phyloP scores from a whole-genome alignment of 305 asterid genomes.

The Plantago lanceolata region DNA sequence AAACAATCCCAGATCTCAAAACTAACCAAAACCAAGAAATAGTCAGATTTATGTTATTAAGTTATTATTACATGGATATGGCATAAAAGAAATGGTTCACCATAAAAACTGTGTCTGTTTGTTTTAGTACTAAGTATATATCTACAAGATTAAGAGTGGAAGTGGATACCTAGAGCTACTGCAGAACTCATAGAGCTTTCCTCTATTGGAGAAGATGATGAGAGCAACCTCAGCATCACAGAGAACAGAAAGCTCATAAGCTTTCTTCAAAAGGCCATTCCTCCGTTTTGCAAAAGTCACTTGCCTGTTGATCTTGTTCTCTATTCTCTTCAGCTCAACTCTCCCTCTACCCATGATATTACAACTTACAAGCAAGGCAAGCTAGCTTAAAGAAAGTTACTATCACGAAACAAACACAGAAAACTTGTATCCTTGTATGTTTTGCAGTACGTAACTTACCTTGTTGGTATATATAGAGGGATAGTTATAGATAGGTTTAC shows the following conservation, averaged over 20 bases:
- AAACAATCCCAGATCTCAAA: conserved; percentile 33
- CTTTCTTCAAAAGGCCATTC: conserved; percentile 94
- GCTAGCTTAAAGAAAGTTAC: too few species aligned
- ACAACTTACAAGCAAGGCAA: too few species aligned
- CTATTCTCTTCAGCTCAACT: conserved; percentile 97
- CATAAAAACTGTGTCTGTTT: background rate
- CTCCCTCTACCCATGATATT: conserved; percentile 98
- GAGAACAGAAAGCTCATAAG: conserved; percentile 91
- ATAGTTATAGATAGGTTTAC: conserved; percentile 3
- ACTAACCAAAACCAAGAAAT: background rate
- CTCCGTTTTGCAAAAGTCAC: conserved; percentile 93
- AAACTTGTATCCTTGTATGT: background rate
- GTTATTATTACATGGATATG: conserved; percentile 25
- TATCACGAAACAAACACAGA: conserved; percentile 27
- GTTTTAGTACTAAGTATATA: too few species aligned
- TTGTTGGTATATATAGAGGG: background rate
- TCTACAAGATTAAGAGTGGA: too few species aligned
- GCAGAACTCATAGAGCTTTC: conserved; percentile 98
- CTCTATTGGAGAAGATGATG: conserved; percentile 99
- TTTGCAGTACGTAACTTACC: conserved; percentile 8
- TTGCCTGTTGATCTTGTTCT: conserved; percentile 97
- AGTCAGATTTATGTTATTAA: background rate
- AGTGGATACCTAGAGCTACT: conserved; percentile 99
- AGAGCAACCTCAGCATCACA: conserved; percentile 94
- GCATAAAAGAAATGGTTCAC: background rate